Conservation (phyloP, 225 moss, liverwort and hornwort species). For the Pleurozium schreberi region DNA sequence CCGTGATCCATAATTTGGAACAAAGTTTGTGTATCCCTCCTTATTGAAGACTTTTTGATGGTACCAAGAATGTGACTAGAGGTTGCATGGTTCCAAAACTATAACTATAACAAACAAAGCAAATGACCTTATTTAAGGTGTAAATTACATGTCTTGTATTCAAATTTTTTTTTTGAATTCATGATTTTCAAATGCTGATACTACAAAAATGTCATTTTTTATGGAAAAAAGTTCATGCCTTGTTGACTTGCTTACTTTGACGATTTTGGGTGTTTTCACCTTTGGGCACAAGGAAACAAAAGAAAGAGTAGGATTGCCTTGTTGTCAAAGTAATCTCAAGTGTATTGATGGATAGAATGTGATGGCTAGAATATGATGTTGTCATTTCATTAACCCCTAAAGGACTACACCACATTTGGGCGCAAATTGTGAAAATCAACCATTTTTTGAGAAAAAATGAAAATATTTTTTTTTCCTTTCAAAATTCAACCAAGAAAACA, state of each 20-base stretch:
- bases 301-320: not conserved
- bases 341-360: not conserved
- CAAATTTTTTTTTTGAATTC: not conserved
- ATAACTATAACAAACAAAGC: no score
- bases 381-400: not conserved
- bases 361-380: not conserved
- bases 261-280: not conserved
- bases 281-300: accelerated
- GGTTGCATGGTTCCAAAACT: no score
- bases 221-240: not conserved
- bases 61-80: no score
- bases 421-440: no score
- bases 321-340: not conserved
- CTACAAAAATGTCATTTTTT: accelerated
- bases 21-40: no score
- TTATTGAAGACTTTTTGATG: no score
- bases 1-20: no score
- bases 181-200: not conserved
- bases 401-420: no score
- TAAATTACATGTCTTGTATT: not conserved
- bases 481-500: no score
- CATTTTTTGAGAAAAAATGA: no score
- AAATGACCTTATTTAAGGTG: no score
- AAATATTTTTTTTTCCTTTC: no score
- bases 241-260: not conserved